These are phyloP conservation scores for Xylaria polymorpha DNA, from an alignment of 2,329 filamentous ascomycete genomes.

Conservation along the genomic window DNA sequence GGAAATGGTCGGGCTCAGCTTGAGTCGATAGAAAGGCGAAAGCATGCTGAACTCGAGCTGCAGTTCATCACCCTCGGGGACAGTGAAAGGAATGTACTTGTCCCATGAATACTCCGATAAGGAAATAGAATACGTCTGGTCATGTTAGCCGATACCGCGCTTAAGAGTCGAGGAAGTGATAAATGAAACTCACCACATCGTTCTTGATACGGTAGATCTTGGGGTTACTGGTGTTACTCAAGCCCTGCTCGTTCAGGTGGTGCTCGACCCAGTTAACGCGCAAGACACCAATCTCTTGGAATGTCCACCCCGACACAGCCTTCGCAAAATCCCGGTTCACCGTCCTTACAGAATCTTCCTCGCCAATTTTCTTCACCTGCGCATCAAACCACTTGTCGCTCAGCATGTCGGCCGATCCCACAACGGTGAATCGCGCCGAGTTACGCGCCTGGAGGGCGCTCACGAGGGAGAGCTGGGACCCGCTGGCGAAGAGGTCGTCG, in stretches of 20 bases:
- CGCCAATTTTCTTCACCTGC: slow-evolving; percentile 72
- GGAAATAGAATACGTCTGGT: slow-evolving; percentile 85
- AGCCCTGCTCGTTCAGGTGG: slow-evolving; percentile 68
- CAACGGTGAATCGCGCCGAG: slow-evolving; percentile 86
- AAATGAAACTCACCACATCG: slow-evolving; percentile 79
- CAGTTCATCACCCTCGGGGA: slow-evolving; percentile 76
- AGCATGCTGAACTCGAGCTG: slow-evolving; percentile 99
- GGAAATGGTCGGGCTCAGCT: slow-evolving; percentile 68
- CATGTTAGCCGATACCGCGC: slow-evolving; percentile 29
- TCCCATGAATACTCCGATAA: slow-evolving; percentile 85
- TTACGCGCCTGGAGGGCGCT: slow-evolving; percentile 91
- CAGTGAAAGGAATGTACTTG: slow-evolving; percentile 78
- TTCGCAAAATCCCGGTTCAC: slow-evolving; percentile 88
- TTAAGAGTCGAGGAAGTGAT: neutral
- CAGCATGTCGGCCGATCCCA: slow-evolving; percentile 88
- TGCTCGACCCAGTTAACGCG: slow-evolving; percentile 87
- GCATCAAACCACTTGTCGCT: slow-evolving; percentile 90
- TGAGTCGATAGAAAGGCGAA: slow-evolving; percentile 92
- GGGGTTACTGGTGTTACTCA: slow-evolving; percentile 76
- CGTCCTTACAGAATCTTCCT: slow-evolving; percentile 67
- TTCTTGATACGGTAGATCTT: slow-evolving; percentile 95
- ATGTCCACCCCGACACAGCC: slow-evolving; percentile 91
- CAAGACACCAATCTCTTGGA: slow-evolving; percentile 91
- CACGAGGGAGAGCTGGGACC: slow-evolving; percentile 85
- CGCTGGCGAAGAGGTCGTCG: slow-evolving; percentile 87